Evolutionary conservation across 305 asterid species (phyloP).

Genomic region (Nicotiana rustica): DNA sequence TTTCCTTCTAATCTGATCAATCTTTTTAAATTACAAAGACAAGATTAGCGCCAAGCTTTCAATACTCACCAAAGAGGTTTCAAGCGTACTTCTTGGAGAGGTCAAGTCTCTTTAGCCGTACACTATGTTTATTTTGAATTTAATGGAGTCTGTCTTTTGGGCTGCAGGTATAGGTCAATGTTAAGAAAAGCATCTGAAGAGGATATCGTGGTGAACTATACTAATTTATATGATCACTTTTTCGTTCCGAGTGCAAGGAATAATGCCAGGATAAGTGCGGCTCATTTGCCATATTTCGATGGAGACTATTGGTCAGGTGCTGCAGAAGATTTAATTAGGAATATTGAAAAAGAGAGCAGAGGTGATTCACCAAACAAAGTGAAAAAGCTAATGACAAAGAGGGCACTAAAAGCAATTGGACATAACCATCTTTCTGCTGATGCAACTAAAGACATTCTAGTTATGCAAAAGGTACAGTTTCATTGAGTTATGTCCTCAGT

Average conservation of each 20-base stretch:
- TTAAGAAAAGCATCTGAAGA: conserved; percentile 67
- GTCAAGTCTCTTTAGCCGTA: too few species aligned
- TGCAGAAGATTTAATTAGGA: conserved; percentile 53
- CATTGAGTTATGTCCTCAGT: conserved; percentile 11
- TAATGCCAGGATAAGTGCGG: conserved; percentile 65
- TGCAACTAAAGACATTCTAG: conserved; percentile 59
- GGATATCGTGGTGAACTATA: conserved; percentile 57
- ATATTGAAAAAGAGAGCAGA: conserved; percentile 48
- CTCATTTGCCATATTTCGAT: conserved; percentile 77
- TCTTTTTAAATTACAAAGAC: neutral
- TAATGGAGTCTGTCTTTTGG: conserved; percentile 21
- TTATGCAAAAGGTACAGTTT: conserved; percentile 69
- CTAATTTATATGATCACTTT: conserved; percentile 67
- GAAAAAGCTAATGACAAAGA: conserved; percentile 53
- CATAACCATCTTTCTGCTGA: conserved; percentile 53
- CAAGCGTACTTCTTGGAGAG: conserved; percentile 9
- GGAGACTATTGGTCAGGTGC: conserved; percentile 79
- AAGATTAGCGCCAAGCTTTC: neutral
- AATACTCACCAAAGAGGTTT: conserved; percentile 29
- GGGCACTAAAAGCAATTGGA: conserved; percentile 67
- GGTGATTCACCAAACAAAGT: conserved; percentile 46
- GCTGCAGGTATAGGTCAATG: conserved; percentile 72
- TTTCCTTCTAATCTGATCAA: conserved; percentile 6
- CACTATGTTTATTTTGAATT: conserved; percentile 5
- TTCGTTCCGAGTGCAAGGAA: conserved; percentile 58